A percentile compares a stretch with the other conserved stretches of the same genome.
These are phyloP conservation scores for Citrullus amarus DNA, from an alignment of 306 rosid species.

Conservation along the genomic window DNA sequence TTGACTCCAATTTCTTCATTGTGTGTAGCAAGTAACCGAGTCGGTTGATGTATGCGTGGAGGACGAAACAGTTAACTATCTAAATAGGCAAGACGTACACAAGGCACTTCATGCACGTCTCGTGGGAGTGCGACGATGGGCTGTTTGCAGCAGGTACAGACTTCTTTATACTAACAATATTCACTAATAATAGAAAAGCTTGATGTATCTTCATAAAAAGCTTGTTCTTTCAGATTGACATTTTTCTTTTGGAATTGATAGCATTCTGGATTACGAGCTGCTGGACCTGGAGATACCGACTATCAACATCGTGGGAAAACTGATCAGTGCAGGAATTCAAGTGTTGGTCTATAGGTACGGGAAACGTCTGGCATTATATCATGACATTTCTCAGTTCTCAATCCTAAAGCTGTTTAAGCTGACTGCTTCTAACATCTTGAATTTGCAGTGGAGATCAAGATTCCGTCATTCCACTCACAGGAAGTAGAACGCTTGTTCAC, in stretches of 20 bases:
- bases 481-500: constrained; percentile 77
- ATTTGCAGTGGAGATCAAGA: constrained; percentile 87
- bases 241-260: constrained; percentile 14
- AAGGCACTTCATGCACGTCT: constrained; percentile 72
- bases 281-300: constrained; percentile 73
- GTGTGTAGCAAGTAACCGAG: constrained; percentile 52
- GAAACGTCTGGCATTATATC: background rate
- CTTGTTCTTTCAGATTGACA: background rate
- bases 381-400: background rate
- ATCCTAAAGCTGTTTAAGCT: background rate
- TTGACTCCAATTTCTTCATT: background rate
- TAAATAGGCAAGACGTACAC: constrained; percentile 70
- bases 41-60: constrained; percentile 87
- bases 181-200: background rate
- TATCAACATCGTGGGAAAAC: constrained; percentile 50
- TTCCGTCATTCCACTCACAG: constrained; percentile 87
- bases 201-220: background rate
- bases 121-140: constrained; percentile 67
- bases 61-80: constrained; percentile 68
- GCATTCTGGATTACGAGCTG: constrained; percentile 62
- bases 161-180: background rate
- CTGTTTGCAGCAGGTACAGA: constrained; percentile 74
- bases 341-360: constrained; percentile 81
- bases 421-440: background rate
- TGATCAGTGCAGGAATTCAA: constrained; percentile 60